Base-by-base conservation (phyloP, 2,329 filamentous ascomycete species). In the Fusarium staphyleae region DNA sequence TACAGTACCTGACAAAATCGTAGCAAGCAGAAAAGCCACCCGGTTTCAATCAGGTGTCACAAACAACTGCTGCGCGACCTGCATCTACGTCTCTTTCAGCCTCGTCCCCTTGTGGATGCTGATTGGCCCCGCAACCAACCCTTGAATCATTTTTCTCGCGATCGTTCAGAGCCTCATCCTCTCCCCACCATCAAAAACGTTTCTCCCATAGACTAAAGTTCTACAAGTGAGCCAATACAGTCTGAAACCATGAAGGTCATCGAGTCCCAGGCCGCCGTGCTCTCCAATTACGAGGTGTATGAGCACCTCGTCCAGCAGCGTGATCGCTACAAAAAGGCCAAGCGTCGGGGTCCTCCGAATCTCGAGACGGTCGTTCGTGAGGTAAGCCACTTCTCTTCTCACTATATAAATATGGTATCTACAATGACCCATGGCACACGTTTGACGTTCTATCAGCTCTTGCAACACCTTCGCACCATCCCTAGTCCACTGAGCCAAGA, bases 251-350 rank as follows among this genome's bases (percentile, higher is more conserved):
- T 88, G 85, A 87, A 90, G 81, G 83, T 92, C 67, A 75, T 91
- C 65, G 87, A 89, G 67, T 78, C 87, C 3, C 87, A 91, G 69
- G 84, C 84, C 24, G 87, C 87, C 5, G 80, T 87, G 34, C 77
- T 92, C 67, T 84, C 85, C 70, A 91, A 91, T 72, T 87, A 84
- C 60, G 89, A 91, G 77, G 87, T 91, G 59, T 87, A 86, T 66
- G 77, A 81, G 50, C 87, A 90, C 64, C 74, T 91, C 32, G 74
- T 75, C 5, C 80, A 86, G 39, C 82, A 85, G 66, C 78, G 78
- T 44, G 72, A 76, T 48, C 74, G 76, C 40, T 82, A 85, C 65
- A 78, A 82, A 66, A 73, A 75, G 34, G 72, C 76, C 46, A 80
- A 80, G 56, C 79, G 77, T 13, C 76, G 79, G 33, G 77, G 81